Percentiles rank a stretch among this genome's conserved stretches.
These are phyloP conservation scores for Mortierella sp. DNA, from an alignment of 371 early-diverging fungal species.

Conservation along the genomic window DNA sequence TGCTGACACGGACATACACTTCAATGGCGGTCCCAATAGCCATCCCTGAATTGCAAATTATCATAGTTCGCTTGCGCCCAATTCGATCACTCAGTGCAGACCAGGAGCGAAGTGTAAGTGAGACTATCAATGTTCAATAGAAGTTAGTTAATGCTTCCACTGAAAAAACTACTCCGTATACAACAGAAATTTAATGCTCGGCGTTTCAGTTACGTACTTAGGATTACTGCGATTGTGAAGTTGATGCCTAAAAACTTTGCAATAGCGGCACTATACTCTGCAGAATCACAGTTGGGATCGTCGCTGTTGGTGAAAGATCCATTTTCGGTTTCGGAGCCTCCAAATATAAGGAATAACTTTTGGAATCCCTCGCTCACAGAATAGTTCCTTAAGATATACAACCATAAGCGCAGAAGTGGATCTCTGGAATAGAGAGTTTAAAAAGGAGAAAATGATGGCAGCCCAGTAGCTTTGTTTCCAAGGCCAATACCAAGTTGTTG, in stretches of 20 bases:
- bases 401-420: conserved; percentile 11
- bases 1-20: conserved; percentile 14
- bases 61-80: conserved; percentile 24
- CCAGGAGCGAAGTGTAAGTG: conserved; percentile 36
- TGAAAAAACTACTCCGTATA: not conserved
- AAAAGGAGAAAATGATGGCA: conserved; percentile 30
- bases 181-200: too few relatives aligned
- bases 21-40: not conserved
- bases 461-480: conserved; percentile 43
- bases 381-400: conserved; percentile 19
- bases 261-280: conserved; percentile 43
- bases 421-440: conserved; percentile 10
- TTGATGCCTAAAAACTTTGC: conserved; percentile 34
- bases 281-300: conserved; percentile 26
- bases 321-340: not conserved
- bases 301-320: not conserved
- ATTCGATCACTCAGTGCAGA: conserved; percentile 24
- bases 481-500: conserved; percentile 26
- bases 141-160: too few relatives aligned
- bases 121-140: conserved; percentile 3
- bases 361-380: conserved; percentile 48
- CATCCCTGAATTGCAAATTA: conserved; percentile 16
- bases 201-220: conserved; percentile 6
- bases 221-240: conserved; percentile 4
- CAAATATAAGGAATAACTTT: conserved; percentile 15